Evolutionary conservation across 1,284 basidiomycete genomes (phyloP).

Genomic region (Rhodotorula sp.): DNA sequence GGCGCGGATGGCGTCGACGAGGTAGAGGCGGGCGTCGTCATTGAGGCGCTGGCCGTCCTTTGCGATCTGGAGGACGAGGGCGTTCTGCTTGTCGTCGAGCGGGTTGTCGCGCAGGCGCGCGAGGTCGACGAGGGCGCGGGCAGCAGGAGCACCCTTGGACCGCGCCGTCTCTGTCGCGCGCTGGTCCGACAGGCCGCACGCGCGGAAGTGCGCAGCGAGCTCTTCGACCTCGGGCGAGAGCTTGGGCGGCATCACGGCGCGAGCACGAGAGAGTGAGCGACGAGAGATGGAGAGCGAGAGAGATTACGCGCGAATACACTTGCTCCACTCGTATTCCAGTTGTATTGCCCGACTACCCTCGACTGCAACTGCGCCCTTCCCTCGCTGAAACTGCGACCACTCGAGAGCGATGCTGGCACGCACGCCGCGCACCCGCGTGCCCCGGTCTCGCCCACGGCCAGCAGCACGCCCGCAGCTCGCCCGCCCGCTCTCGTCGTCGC

Average conservation of each 20-base stretch:
- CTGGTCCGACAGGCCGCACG: constrained; percentile 28
- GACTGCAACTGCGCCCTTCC: too few species aligned
- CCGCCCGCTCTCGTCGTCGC: background rate
- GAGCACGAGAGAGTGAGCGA: background rate
- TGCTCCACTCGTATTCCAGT: background rate
- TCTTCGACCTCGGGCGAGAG: constrained; percentile 23
- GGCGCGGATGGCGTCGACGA: constrained; percentile 66
- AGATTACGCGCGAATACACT: background rate
- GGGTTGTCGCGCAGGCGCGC: constrained; percentile 25
- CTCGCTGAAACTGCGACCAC: too few species aligned
- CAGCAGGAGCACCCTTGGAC: constrained; percentile 44
- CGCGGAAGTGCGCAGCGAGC: constrained; percentile 30
- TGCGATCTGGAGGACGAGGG: constrained; percentile 69
- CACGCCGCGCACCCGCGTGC: too few species aligned
- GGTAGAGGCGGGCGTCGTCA: constrained; percentile 65
- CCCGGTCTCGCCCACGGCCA: background rate
- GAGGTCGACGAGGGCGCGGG: constrained; percentile 58
- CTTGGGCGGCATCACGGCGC: constrained; percentile 16
- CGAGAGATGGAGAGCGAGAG: background rate
- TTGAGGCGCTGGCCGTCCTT: constrained; percentile 65
- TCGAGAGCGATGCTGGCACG: too few species aligned
- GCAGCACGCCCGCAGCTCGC: background rate
- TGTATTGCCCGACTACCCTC: background rate
- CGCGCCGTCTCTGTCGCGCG: constrained; percentile 43
- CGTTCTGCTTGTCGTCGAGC: constrained; percentile 78